Evolutionary conservation across 345 rosid species (phyloP), one percentile per base, ranked within the genome.

Genomic region (Linum lewisii): DNA sequence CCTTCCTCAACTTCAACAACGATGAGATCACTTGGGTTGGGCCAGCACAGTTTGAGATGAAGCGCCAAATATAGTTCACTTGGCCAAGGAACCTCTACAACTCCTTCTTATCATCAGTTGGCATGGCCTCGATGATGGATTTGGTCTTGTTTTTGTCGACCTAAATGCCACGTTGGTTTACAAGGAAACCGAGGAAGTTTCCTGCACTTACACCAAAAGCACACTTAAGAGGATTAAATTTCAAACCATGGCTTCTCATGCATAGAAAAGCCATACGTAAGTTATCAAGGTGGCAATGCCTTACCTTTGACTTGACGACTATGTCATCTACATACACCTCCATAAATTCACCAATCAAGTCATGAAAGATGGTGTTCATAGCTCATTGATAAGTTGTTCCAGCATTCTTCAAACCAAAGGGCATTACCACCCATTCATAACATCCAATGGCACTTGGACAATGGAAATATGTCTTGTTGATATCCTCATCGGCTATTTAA

Each of bases 311-410:
- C 18, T 63, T 54, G 0, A 54, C 53, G 7, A 24, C 34, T 4
- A 23, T 54, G n/a, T 63, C 67, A n/a, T 55, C 53, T 5, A 42
- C 37, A 23, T 55, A 21, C 2, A 55, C 42, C 19, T 63, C 36
- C 16, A 55, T 1, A 5, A 1, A 18, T 5, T 53, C 8, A 2
- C 32, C 32, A 26, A 26, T 26, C 32, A 26, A 26, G 32, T 26
- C 32, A 26, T 26, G 32, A 26, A 26, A 26, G 32, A 26, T 26
- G 6, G 32, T 26, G 6, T 26, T 26, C 32, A 26, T 26, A 6
- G 2, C 32, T 6, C 32, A 2, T 6, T 26, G 6, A 6, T 26
- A 26, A 26, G 32, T 26, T 2, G 32, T 6, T n/a, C 26, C 6
- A 0, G 16, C 50, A 37, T 58, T 58, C 15, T 36, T 47, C 25